A percentile compares a stretch with the other conserved stretches of the same genome.
Conservation (phyloP, 805 yeast species). For the Kluyveromyces lactis region DNA sequence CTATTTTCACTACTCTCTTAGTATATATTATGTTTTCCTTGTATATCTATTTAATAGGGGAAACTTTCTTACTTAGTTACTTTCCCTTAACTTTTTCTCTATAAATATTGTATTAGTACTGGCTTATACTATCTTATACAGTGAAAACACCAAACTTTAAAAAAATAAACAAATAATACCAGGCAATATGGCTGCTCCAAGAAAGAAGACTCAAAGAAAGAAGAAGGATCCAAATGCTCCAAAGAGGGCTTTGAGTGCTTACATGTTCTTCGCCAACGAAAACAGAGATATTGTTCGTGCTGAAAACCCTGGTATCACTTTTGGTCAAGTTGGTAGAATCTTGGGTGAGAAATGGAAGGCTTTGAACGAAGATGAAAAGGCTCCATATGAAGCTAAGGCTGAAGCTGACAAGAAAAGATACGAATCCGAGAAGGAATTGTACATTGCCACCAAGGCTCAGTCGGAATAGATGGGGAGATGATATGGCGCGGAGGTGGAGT, state of each 20-base stretch:
- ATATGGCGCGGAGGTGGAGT: no score
- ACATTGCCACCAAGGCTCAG: conserved; percentile 43
- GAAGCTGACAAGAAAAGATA: conserved; percentile 96
- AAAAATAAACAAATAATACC: no score
- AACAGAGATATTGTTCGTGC: conserved; percentile 93
- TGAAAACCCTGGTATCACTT: conserved; percentile 92
- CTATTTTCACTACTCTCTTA: no score
- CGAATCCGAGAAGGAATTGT: conserved; percentile 90
- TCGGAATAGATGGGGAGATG: conserved; percentile 13
- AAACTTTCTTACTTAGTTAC: no score
- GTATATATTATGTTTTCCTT: no score
- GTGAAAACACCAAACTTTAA: no score
- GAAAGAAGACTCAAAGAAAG: conserved; percentile 36
- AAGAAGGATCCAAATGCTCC: conserved; percentile 94
- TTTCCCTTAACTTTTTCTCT: no score
- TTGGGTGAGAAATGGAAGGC: conserved; percentile 98
- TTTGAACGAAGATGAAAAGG: conserved; percentile 70
- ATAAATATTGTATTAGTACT: no score
- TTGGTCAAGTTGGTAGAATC: conserved; percentile 91
- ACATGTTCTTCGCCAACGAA: conserved; percentile 98
- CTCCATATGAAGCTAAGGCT: conserved; percentile 89
- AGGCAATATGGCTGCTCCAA: conserved; percentile 31
- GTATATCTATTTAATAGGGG: no score
- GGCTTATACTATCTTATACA: no score
- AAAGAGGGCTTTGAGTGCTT: conserved; percentile 95